phyloP scores from a whole-genome alignment of 1,284 basidiomycete species.

The Sporisorium graminicola region DNA sequence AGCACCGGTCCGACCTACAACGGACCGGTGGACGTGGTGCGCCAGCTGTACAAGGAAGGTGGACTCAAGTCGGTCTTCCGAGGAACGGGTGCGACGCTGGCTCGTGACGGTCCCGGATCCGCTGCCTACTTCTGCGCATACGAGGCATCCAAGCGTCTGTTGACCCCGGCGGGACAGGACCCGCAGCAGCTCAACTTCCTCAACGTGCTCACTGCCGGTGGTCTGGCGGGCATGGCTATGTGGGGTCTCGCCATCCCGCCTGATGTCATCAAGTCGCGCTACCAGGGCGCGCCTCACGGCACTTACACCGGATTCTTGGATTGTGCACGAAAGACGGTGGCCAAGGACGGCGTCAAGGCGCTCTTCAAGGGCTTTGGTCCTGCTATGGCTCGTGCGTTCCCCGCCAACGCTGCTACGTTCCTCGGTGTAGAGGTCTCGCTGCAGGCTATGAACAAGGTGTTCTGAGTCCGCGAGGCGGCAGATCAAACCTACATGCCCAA shows the following conservation, averaged over 20 bases:
- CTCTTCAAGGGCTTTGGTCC: slow-evolving; percentile 98
- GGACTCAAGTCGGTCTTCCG: slow-evolving; percentile 92
- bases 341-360: slow-evolving; percentile 87
- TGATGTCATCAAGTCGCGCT: slow-evolving; percentile 83
- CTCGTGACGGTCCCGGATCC: slow-evolving; percentile 93
- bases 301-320: slow-evolving; percentile 95
- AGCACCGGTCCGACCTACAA: slow-evolving; percentile 81
- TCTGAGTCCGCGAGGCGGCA: slow-evolving; percentile 64
- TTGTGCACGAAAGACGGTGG: slow-evolving; percentile 90
- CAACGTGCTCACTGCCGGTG: slow-evolving; percentile 91
- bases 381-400: slow-evolving; percentile 80
- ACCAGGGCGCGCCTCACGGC: slow-evolving; percentile 96
- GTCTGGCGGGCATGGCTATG: slow-evolving; percentile 96
- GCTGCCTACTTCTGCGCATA: slow-evolving; percentile 98
- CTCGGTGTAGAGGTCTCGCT: slow-evolving; percentile 85
- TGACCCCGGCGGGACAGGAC: slow-evolving; percentile 80
- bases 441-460: slow-evolving; percentile 78
- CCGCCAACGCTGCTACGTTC: slow-evolving; percentile 95
- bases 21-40: slow-evolving; percentile 91
- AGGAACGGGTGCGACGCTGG: slow-evolving; percentile 90
- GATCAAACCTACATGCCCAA: background rate
- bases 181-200: slow-evolving; percentile 86
- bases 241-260: slow-evolving; percentile 64
- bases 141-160: slow-evolving; percentile 87
- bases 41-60: slow-evolving; percentile 92